Evolutionary conservation across 164 flowering plant species (phyloP).

Genomic region (Dillenia turbinata): DNA sequence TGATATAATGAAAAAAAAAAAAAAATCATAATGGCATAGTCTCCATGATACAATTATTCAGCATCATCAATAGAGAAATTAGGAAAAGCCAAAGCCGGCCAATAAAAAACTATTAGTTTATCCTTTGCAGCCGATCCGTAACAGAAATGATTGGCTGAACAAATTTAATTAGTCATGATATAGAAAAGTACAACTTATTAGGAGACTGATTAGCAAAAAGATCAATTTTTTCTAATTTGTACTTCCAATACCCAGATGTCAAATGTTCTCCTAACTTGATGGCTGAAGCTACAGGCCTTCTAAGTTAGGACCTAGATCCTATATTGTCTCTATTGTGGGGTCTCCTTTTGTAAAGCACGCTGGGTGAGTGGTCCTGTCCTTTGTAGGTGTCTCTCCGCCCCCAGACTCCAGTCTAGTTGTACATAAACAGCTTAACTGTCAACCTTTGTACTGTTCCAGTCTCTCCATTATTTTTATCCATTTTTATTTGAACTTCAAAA

Average conservation of each 20-base stretch:
- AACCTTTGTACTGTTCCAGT: not conserved
- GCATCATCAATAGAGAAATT: too few relatives aligned
- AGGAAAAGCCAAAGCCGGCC: too few relatives aligned
- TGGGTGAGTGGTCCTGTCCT: slow-evolving; percentile 10
- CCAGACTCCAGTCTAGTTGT: slow-evolving; percentile 5
- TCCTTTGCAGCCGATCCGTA: too few relatives aligned
- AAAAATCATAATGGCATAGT: too few relatives aligned
- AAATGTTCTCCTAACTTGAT: not conserved
- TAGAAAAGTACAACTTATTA: not conserved
- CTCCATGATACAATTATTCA: too few relatives aligned
- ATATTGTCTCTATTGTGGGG: slow-evolving; percentile 7
- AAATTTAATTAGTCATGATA: too few relatives aligned
- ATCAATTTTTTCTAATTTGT: not conserved
- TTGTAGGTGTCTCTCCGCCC: slow-evolving; percentile 1
- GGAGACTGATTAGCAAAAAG: not conserved
- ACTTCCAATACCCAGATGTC: not conserved
- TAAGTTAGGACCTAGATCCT: too few relatives aligned
- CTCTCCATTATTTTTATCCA: slow-evolving; percentile 3
- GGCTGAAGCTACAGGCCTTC: not conserved
- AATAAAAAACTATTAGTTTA: too few relatives aligned
- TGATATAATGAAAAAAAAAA: too few relatives aligned
- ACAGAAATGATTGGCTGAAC: too few relatives aligned
- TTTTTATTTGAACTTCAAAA: not conserved
- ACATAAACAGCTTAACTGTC: slow-evolving; percentile 1
- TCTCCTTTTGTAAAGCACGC: slow-evolving; percentile 1